Conservation (phyloP, 768 basidiomycete species). For the Cystofilobasidium macerans region DNA sequence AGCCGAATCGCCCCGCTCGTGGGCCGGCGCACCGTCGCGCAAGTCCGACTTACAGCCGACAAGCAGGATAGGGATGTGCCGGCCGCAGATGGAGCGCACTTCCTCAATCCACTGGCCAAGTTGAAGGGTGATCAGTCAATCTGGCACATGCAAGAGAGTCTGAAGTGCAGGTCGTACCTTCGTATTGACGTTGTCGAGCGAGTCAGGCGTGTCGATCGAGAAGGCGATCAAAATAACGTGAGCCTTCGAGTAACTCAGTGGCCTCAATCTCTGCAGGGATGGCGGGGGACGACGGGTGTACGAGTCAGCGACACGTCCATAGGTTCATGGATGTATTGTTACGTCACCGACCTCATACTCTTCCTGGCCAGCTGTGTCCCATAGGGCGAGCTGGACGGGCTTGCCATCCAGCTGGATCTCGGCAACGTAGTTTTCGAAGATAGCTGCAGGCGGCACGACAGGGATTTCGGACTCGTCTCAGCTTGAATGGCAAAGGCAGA, state of each 20-base stretch:
- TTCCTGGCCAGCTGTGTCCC: conserved; percentile 70
- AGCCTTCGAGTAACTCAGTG: conserved; percentile 94
- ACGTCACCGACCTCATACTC: conserved; percentile 28
- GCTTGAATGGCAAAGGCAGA: no score
- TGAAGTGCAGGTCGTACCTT: conserved; percentile 50
- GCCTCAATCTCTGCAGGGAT: conserved; percentile 67
- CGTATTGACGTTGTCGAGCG: conserved; percentile 83
- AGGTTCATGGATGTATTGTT: no score
- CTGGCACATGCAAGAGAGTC: conserved; percentile 16
- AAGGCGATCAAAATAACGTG: conserved; percentile 98
- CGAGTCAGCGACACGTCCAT: conserved; percentile 20
- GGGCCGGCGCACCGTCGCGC: conserved; percentile 43
- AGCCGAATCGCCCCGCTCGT: conserved; percentile 31
- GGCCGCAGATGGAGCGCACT: conserved; percentile 90
- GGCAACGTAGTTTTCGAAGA: conserved; percentile 97
- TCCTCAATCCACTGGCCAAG: conserved; percentile 79
- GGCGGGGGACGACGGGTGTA: no score
- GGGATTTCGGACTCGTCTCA: no score
- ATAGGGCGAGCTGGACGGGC: conserved; percentile 88
- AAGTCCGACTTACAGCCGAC: conserved; percentile 95
- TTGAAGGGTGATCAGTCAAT: conserved; percentile 22
- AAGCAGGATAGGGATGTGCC: conserved; percentile 80
- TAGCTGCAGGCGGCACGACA: conserved; percentile 53
- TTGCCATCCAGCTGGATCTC: conserved; percentile 97
- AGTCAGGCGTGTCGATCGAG: conserved; percentile 90